Evolutionary conservation across 441 rosid species (phyloP).

Genomic region (Erodium moschatum): DNA sequence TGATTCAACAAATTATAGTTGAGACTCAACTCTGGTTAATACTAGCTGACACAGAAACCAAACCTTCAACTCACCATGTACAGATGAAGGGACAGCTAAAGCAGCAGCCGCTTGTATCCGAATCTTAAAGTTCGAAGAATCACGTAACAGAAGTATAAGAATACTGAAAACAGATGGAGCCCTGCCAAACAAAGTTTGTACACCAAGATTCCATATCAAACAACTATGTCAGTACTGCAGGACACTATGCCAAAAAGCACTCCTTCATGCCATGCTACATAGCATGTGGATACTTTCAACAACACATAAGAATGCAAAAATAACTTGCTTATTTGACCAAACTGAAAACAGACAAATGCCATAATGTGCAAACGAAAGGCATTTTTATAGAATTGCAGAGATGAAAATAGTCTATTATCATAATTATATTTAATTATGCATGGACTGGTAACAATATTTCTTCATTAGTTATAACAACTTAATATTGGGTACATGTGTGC

Average conservation of each 20-base stretch:
- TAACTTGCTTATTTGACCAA: neutral
- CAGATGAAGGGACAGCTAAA: conserved; percentile 66
- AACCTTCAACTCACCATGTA: conserved; percentile 39
- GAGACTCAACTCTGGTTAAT: neutral
- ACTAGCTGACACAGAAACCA: conserved; percentile 8
- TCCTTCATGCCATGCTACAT: conserved; percentile 1
- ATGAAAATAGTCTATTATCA: neutral
- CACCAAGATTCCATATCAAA: neutral
- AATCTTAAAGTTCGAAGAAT: conserved; percentile 87
- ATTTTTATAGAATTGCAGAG: too few relatives aligned
- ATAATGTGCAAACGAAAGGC: too few relatives aligned
- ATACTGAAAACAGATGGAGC: conserved; percentile 79
- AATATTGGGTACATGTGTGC: neutral
- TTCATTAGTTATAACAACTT: neutral
- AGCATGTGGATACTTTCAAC: neutral
- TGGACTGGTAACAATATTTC: neutral
- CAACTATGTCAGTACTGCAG: neutral
- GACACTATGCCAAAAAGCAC: neutral
- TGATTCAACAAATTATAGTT: neutral
- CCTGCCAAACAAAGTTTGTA: conserved; percentile 39
- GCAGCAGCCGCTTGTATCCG: conserved; percentile 98
- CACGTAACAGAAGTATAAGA: conserved; percentile 67
- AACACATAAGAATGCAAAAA: neutral
- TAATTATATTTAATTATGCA: neutral
- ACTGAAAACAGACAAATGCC: too few relatives aligned